Evolutionary conservation across 2,329 filamentous ascomycete genomes (phyloP).

Genomic region (Ceratocystis harringtonii): DNA sequence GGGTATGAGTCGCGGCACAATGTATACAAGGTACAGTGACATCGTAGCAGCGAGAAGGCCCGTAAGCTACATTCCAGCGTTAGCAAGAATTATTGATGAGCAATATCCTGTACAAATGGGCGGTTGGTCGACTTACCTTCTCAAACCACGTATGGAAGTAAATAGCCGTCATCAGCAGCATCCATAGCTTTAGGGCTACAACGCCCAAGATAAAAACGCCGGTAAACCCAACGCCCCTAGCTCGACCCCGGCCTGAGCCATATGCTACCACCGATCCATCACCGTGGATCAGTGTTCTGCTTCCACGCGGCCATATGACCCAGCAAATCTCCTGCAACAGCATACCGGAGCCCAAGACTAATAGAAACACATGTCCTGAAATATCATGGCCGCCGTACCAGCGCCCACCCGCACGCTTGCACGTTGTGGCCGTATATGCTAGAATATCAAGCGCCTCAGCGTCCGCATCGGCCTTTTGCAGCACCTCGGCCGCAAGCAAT

Average conservation of each 20-base stretch:
- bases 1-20: constrained; percentile 37
- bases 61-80: constrained; percentile 30
- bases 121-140: constrained; percentile 45
- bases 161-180: constrained; percentile 95
- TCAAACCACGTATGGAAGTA: constrained; percentile 99
- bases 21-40: constrained; percentile 36
- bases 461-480: background rate
- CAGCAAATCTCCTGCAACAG: constrained; percentile 64
- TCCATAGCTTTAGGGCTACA: constrained; percentile 68
- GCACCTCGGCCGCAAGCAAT: background rate
- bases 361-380: constrained; percentile 83
- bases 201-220: constrained; percentile 47
- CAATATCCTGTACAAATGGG: background rate
- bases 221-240: constrained; percentile 25
- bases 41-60: constrained; percentile 35
- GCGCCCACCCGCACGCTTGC: constrained; percentile 63
- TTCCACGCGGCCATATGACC: constrained; percentile 42
- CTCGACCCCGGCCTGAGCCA: constrained; percentile 29
- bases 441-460: background rate
- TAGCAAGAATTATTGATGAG: constrained; percentile 15
- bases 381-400: constrained; percentile 97
- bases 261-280: constrained; percentile 50
- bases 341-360: constrained; percentile 71
- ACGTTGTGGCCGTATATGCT: constrained; percentile 60
- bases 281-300: constrained; percentile 47